Conservation (phyloP, 495 filamentous ascomycete species). For the Aeminium ludgeri region DNA sequence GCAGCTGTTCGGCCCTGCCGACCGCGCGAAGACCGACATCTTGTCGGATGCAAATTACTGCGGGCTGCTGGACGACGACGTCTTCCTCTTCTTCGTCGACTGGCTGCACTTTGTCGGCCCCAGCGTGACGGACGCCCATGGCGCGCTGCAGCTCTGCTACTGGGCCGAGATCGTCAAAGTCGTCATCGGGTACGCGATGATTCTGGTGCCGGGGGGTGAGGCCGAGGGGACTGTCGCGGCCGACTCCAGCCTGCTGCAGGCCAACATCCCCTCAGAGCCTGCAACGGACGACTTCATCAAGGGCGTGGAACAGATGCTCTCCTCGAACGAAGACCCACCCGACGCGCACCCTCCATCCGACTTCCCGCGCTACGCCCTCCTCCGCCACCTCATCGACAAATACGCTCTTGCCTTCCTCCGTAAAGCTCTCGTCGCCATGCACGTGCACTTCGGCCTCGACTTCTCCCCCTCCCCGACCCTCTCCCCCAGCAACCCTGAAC, state of each 20-base stretch:
- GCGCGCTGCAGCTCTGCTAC: constrained; percentile 78
- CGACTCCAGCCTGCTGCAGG: neutral
- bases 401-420: constrained; percentile 84
- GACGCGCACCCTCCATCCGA: no score
- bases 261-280: no score
- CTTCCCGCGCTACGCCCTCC: constrained; percentile 18
- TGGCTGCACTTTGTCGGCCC: constrained; percentile 44
- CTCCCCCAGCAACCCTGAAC: constrained; percentile 51
- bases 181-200: constrained; percentile 26
- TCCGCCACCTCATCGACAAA: constrained; percentile 44
- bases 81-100: constrained; percentile 75
- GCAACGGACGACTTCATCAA: constrained; percentile 1
- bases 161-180: constrained; percentile 81
- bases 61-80: constrained; percentile 50
- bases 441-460: constrained; percentile 76
- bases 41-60: constrained; percentile 21
- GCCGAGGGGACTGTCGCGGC: neutral
- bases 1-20: constrained; percentile 18
- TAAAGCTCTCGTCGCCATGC: constrained; percentile 65
- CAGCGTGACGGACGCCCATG: constrained; percentile 58
- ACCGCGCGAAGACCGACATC: constrained; percentile 31
- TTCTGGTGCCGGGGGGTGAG: neutral
- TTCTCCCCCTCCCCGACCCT: constrained; percentile 56
- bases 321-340: no score
- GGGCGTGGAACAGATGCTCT: no score